Conservation (phyloP, 345 rosid species). For the Anacardium occidentale region DNA sequence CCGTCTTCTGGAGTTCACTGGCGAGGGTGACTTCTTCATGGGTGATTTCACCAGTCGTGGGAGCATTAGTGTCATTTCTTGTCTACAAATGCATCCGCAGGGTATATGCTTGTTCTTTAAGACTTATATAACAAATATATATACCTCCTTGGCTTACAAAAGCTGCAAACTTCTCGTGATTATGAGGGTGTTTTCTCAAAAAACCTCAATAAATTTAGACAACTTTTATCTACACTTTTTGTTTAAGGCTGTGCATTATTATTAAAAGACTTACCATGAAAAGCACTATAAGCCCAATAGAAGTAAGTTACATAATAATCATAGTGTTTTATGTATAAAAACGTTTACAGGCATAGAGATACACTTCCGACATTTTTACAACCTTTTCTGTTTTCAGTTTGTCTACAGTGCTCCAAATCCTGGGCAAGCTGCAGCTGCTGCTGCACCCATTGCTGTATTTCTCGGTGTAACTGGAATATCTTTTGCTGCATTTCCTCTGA, state of each 20-base stretch:
- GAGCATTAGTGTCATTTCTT: conserved; percentile 78
- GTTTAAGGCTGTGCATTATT: not conserved
- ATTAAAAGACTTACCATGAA: not conserved
- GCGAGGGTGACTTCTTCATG: conserved; percentile 91
- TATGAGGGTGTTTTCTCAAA: not conserved
- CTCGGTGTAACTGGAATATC: conserved; percentile 79
- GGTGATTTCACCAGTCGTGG: conserved; percentile 88
- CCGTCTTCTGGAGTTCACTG: conserved; percentile 94
- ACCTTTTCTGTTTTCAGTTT: conserved; percentile 48
- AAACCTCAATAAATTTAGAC: not conserved
- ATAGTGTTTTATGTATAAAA: not conserved
- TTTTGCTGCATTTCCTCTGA: conserved; percentile 83
- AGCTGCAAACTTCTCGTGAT: not conserved
- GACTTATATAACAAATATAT: not conserved
- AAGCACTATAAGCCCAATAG: not conserved
- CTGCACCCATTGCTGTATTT: conserved; percentile 81
- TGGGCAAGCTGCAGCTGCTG: conserved; percentile 87
- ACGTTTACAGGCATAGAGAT: not conserved
- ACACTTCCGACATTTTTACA: not conserved
- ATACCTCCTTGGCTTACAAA: not conserved
- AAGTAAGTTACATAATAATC: not conserved
- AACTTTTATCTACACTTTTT: not conserved
- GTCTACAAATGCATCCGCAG: conserved; percentile 97
- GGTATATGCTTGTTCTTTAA: conserved; percentile 47
- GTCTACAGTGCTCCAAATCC: conserved; percentile 97